A percentile compares a stretch with the other conserved stretches of the same genome.
Evolutionary conservation across 352 stramenopile species (phyloP).

Genomic region (Phytophthora ramorum): DNA sequence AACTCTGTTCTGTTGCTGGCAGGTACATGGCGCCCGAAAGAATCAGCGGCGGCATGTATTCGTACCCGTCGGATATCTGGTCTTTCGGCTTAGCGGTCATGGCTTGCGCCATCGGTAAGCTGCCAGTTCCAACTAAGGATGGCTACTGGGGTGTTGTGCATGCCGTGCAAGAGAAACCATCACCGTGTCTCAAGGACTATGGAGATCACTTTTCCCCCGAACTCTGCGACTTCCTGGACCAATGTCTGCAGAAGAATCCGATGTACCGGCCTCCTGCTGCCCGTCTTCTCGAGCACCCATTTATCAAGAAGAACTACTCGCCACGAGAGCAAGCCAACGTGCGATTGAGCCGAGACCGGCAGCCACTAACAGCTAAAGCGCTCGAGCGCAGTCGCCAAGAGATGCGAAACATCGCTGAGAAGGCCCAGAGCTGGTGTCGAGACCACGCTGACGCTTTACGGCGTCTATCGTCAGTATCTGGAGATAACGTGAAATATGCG

Average conservation of each 20-base stretch:
- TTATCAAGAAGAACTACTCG: conserved; percentile 70
- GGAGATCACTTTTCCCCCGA: conserved; percentile 68
- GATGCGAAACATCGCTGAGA: conserved; percentile 54
- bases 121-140: conserved; percentile 83
- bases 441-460: conserved; percentile 50
- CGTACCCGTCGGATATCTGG: conserved; percentile 87
- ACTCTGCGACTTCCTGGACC: conserved; percentile 80
- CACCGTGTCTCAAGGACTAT: conserved; percentile 68
- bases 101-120: conserved; percentile 86
- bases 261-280: conserved; percentile 60
- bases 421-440: conserved; percentile 63
- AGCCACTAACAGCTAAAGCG: conserved; percentile 22
- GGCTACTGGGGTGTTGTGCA: conserved; percentile 93
- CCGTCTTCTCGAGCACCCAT: conserved; percentile 69
- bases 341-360: conserved; percentile 28
- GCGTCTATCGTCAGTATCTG: conserved; percentile 21
- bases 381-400: conserved; percentile 44
- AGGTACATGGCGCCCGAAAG: conserved; percentile 94
- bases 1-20: neutral
- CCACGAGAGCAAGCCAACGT: conserved; percentile 38
- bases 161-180: conserved; percentile 81
- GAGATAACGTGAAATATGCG: neutral
- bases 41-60: conserved; percentile 92
- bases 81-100: conserved; percentile 85
- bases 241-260: conserved; percentile 85